These are phyloP conservation scores for Blastobotrys illinoisensis DNA, from an alignment of 1,139 yeast genomes.

Conservation along the genomic window DNA sequence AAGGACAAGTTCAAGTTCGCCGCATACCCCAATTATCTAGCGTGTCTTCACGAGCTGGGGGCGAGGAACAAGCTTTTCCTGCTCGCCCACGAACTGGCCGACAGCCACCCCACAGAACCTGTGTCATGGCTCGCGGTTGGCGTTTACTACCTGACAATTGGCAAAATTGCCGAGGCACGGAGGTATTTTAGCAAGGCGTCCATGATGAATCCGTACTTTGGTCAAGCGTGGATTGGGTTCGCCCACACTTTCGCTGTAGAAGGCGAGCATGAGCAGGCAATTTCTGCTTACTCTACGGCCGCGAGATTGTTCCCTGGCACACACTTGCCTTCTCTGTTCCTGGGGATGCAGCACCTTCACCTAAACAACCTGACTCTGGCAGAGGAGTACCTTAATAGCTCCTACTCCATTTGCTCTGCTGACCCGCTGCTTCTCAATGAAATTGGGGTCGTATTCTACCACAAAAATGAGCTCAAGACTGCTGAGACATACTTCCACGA, in stretches of 20 bases:
- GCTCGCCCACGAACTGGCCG: conserved; percentile 82
- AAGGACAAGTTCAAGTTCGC: conserved; percentile 67
- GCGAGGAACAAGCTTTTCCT: conserved; percentile 76
- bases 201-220: conserved; percentile 80
- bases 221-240: conserved; percentile 97
- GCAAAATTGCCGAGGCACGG: conserved; percentile 75
- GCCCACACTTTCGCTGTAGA: conserved; percentile 97
- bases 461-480: conserved; percentile 57
- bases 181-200: conserved; percentile 87
- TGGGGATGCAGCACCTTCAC: conserved; percentile 94
- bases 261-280: conserved; percentile 98
- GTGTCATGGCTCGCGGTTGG: conserved; percentile 94
- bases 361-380: conserved; percentile 79
- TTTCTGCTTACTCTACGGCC: conserved; percentile 94
- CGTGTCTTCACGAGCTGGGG: conserved; percentile 81
- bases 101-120: conserved; percentile 73
- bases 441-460: conserved; percentile 83
- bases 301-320: conserved; percentile 92
- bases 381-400: conserved; percentile 74
- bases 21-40: conserved; percentile 68
- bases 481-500: conserved; percentile 70
- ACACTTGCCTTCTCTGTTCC: conserved; percentile 80
- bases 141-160: conserved; percentile 73
- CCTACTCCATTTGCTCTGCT: conserved; percentile 69
- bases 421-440: conserved; percentile 91